Evolutionary conservation across 1,284 basidiomycete species (phyloP), one percentile per base, ranked within the genome.

Genomic region (Boletus hoseneyae): DNA sequence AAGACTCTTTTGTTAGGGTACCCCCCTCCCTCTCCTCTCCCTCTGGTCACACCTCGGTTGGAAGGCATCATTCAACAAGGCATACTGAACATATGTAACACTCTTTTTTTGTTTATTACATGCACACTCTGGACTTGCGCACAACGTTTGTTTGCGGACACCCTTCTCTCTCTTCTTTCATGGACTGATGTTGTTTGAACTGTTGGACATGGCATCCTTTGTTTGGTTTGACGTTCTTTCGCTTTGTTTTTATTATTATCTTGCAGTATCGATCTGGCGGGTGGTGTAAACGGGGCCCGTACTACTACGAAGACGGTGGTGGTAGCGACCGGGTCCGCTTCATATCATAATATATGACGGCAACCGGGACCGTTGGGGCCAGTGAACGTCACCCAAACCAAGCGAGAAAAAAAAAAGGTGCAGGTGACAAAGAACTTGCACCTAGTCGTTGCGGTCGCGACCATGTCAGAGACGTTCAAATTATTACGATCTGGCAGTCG

Each of bases 1-100:
- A 62, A 78, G 75, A 67, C 55, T 82, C 35, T 87, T 88, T 68
- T 87, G 85, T 67, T 82, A 73, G 68, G 56, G 62, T 65, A 57
- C 54, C 49, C 44, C 39, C 29, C 46, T 41, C 44, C 43, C 21
- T 36, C 33, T 23, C 33, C n/a, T 16, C 34, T 3, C 29, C 29
- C 29, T 30, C 29, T 10, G 3, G 11, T 30, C 29, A 30, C 29
- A 13, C 27, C 29, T 27, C 36, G 19, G 29, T 29, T 18, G 53
- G 37, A 40, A 27, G 57, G 51, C 48, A 45, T 40, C 50, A 59
- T 5, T 45, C 49, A 13, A 50, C 53, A 54, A 47, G 23, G 50
- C 49, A 63, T 55, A 55, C 50, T 62, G 64, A 61, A 68, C 64
- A 68, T 58, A 64, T 69, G 66, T 66, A 68, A 48, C 66, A 58